Evolutionary conservation across 805 yeast genomes (phyloP).

Genomic region (Yamadazyma insecticola): DNA sequence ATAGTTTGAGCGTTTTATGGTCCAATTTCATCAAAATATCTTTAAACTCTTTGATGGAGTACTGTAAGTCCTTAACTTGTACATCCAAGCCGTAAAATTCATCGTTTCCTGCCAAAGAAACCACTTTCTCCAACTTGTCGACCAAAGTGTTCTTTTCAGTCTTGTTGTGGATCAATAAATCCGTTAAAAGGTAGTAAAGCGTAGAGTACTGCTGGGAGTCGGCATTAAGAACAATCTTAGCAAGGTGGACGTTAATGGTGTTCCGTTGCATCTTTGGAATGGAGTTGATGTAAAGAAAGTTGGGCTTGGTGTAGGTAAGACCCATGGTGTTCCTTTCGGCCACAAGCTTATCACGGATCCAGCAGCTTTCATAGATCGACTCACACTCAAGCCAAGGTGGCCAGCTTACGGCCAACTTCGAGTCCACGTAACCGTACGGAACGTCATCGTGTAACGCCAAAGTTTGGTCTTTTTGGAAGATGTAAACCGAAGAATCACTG

Average conservation of each 20-base stretch:
- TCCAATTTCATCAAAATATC: slow-evolving; percentile 39
- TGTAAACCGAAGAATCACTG: slow-evolving; percentile 53
- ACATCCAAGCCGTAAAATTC: slow-evolving; percentile 33
- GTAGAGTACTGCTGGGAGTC: slow-evolving; percentile 36
- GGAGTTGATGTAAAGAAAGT: slow-evolving; percentile 41
- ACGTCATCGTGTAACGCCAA: slow-evolving; percentile 29
- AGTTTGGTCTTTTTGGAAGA: slow-evolving; percentile 35
- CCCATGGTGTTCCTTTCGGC: slow-evolving; percentile 38
- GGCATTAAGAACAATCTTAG: slow-evolving; percentile 36
- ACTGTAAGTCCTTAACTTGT: slow-evolving; percentile 26
- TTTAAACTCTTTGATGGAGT: slow-evolving; percentile 21
- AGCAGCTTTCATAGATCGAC: slow-evolving; percentile 48
- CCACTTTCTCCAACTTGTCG: slow-evolving; percentile 36
- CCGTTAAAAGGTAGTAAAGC: slow-evolving; percentile 29
- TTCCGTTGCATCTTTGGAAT: too few species aligned
- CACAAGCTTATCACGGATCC: slow-evolving; percentile 24
- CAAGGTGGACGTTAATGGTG: slow-evolving; percentile 28
- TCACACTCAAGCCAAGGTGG: slow-evolving; percentile 88
- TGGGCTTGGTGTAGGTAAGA: slow-evolving; percentile 46
- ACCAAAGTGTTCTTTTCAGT: slow-evolving; percentile 24
- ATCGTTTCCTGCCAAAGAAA: slow-evolving; percentile 30
- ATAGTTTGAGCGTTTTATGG: slow-evolving; percentile 22
- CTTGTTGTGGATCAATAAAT: slow-evolving; percentile 28
- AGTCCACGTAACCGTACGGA: slow-evolving; percentile 43
- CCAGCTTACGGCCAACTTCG: slow-evolving; percentile 63